These are phyloP conservation scores for Apiospora sp. DNA, from an alignment of 2,329 filamentous ascomycete species.

Conservation along the genomic window DNA sequence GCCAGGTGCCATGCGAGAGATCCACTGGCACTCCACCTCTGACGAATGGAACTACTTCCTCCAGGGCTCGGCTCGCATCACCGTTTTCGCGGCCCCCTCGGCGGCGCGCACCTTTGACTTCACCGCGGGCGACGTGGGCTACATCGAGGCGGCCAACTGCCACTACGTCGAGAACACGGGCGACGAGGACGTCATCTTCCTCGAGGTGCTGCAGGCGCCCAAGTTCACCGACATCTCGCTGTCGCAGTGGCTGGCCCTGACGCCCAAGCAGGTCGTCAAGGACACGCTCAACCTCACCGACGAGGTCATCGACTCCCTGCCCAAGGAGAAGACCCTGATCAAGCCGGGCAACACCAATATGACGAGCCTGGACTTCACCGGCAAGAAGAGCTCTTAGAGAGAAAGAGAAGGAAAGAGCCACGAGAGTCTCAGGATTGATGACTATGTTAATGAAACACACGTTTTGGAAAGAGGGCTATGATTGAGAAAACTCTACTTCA, in stretches of 20 bases:
- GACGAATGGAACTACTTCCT: conserved; percentile 69
- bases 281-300: conserved; percentile 59
- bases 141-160: conserved; percentile 60
- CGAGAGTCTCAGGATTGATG: not conserved
- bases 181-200: conserved; percentile 62
- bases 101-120: conserved; percentile 65
- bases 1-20: conserved; percentile 70
- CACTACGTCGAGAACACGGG: conserved; percentile 71
- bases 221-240: conserved; percentile 63
- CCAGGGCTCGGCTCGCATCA: conserved; percentile 62
- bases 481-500: not conserved
- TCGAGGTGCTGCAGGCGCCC: conserved; percentile 65
- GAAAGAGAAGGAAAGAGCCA: not conserved
- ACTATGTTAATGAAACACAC: not conserved
- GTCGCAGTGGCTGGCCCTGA: conserved; percentile 66
- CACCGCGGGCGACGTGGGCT: conserved; percentile 65
- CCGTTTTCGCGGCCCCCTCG: conserved; percentile 60
- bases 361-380: conserved; percentile 38
- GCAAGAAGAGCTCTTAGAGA: conserved; percentile 29
- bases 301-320: conserved; percentile 45
- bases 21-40: conserved; percentile 68
- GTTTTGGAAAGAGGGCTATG: not conserved
- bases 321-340: conserved; percentile 52
- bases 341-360: conserved; percentile 50
- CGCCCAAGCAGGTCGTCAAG: conserved; percentile 63